Evolutionary conservation across 805 yeast genomes (phyloP).

Genomic region (Alloascoidea africana): DNA sequence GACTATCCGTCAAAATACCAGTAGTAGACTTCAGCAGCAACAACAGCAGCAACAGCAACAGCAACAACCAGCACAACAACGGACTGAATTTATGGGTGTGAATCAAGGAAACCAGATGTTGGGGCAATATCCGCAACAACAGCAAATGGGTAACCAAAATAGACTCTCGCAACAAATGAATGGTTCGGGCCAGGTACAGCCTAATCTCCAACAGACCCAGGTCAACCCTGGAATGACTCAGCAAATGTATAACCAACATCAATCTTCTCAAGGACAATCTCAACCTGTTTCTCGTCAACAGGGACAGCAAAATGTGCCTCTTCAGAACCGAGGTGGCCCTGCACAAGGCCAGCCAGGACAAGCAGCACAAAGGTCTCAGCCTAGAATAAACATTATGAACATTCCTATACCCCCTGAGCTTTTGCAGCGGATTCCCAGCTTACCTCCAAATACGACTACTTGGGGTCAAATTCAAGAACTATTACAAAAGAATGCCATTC

Average conservation of each 20-base stretch:
- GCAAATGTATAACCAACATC: not conserved
- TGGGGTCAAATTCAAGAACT: not conserved
- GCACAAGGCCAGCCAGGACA: not conserved
- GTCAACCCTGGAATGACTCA: too few relatives aligned
- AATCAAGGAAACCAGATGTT: not conserved
- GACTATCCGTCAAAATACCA: not conserved
- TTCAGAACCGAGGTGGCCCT: not conserved
- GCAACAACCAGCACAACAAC: not conserved
- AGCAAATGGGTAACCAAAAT: not conserved
- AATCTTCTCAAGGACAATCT: not conserved
- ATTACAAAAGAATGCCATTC: not conserved
- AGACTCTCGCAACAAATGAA: not conserved
- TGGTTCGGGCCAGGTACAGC: not conserved
- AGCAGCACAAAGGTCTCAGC: not conserved
- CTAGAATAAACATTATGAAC: not conserved
- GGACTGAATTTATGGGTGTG: not conserved
- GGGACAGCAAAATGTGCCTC: not conserved
- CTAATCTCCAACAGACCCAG: too few relatives aligned
- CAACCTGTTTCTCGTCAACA: not conserved
- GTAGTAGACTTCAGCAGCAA: not conserved
- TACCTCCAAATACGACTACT: not conserved
- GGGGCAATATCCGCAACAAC: not conserved
- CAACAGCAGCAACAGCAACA: constrained; percentile 1
- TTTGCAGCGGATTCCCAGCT: not conserved
- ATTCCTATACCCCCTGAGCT: not conserved